Base-by-base conservation (phyloP, 2,329 filamentous ascomycete species). In the Didymella glomerata region DNA sequence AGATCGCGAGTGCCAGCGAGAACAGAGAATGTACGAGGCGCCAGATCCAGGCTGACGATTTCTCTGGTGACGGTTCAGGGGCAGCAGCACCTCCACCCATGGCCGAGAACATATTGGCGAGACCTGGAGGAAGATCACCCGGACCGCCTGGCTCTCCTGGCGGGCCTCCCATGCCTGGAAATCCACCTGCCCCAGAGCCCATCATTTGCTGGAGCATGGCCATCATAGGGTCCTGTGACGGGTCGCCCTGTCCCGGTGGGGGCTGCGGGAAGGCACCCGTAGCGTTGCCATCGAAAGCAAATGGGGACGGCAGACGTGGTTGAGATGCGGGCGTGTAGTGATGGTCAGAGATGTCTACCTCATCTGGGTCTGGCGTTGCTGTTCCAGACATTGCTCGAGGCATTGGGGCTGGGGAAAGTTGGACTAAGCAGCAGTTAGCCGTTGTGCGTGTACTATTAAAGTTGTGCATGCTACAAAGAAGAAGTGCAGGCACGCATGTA, bases 321-420 rank as follows among this genome's bases (percentile, higher is more conserved):
- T 80, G 79, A 10, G 78, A 77, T 24, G 79, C 77, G 1, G 88
- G 88, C 32, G 83, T 77, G 77, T 90, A 90, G 77, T 84, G 88
- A 78, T 91, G 89, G 64, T 89, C 79, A n/a, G 89, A 91, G 66
- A 94, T 92, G 74, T 93, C 90, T 63, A 92, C 84, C 76, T 93
- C 91, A 5, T 88, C 90, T 6, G 90, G 90, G 56, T 83, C 86
- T 68, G 78, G 72, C n/a, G 72, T 73, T n/a, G 69, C 68, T 22
- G 70, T 70, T n/a, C 67, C 64, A 49, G 72, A 67, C n/a, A 61
- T 54, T 36, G 63, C 58, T 55, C 51, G 57, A 56, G 68, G 57
- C 27, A 61, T 62, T 36, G 68, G 63, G 34, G 63, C 65, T 25
- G 68, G 58, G 11, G 69, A 44, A 16, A 71, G 65, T 52, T 71